These are phyloP conservation scores for Intubia oerlemansii DNA, from an alignment of 2,329 filamentous ascomycete species.

Conservation along the genomic window DNA sequence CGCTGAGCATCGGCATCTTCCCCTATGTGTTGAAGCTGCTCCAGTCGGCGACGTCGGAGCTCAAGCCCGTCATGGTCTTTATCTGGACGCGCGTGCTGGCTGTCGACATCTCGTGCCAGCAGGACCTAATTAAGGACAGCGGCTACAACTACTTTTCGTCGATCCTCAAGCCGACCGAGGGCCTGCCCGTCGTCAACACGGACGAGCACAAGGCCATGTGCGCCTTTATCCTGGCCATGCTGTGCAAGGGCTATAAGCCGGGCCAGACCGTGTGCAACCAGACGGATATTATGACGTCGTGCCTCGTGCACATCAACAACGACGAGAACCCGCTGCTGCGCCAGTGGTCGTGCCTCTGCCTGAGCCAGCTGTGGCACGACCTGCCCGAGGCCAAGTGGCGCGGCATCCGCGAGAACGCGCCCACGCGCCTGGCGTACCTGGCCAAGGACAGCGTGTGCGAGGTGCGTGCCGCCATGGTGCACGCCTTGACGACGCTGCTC, in stretches of 20 bases:
- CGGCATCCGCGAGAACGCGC: constrained; percentile 75
- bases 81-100: constrained; percentile 95
- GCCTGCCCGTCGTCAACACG: constrained; percentile 66
- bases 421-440: constrained; percentile 57
- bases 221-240: constrained; percentile 90
- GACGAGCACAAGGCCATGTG: constrained; percentile 98
- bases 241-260: constrained; percentile 85
- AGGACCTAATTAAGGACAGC: constrained; percentile 86
- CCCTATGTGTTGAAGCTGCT: constrained; percentile 95
- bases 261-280: constrained; percentile 84
- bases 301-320: constrained; percentile 64
- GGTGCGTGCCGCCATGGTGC: constrained; percentile 79
- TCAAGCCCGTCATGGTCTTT: constrained; percentile 98
- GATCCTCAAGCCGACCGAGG: constrained; percentile 68
- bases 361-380: constrained; percentile 86
- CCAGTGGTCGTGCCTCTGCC: constrained; percentile 89
- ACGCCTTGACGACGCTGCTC: constrained; percentile 83
- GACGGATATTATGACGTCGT: constrained; percentile 76
- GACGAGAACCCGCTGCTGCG: constrained; percentile 71
- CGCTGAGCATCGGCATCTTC: constrained; percentile 93
- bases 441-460: constrained; percentile 76
- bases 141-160: constrained; percentile 93
- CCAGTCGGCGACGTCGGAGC: constrained; percentile 80
- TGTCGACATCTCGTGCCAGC: constrained; percentile 83
- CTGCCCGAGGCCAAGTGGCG: constrained; percentile 88